These are phyloP conservation scores for Thalassiosira exigua DNA, from an alignment of 352 stramenopile genomes.

Conservation along the genomic window DNA sequence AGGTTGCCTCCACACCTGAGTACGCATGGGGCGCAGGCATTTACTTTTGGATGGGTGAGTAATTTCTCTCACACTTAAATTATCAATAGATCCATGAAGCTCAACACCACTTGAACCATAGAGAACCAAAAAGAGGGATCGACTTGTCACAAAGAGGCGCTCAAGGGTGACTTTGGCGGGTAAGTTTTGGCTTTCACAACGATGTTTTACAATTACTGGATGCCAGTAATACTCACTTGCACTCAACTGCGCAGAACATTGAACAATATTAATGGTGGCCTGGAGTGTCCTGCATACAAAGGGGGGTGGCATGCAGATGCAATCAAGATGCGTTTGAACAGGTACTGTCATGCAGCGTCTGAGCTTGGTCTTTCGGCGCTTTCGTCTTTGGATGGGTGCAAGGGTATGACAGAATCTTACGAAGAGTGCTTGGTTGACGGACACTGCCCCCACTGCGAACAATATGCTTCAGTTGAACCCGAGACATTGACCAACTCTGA, in stretches of 20 bases:
- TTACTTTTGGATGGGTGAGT: slow-evolving; percentile 58
- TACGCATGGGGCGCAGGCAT: slow-evolving; percentile 57
- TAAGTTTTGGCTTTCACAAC: slow-evolving; percentile 12
- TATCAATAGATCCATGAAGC: too few relatives aligned
- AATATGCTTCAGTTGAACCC: neutral
- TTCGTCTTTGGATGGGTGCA: slow-evolving; percentile 25
- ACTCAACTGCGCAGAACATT: slow-evolving; percentile 3
- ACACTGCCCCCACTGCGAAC: slow-evolving; percentile 16
- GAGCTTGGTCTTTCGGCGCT: slow-evolving; percentile 13
- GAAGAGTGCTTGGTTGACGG: slow-evolving; percentile 19
- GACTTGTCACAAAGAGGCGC: slow-evolving; percentile 39
- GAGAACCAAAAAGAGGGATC: slow-evolving; percentile 57
- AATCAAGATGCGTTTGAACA: slow-evolving; percentile 58
- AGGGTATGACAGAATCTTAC: slow-evolving; percentile 1
- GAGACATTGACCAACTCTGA: neutral
- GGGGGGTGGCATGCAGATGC: slow-evolving; percentile 46
- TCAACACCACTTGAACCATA: neutral
- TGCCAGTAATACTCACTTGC: neutral
- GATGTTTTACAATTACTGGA: slow-evolving; percentile 30
- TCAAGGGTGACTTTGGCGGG: slow-evolving; percentile 25
- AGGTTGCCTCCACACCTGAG: slow-evolving; percentile 43
- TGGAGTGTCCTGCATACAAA: slow-evolving; percentile 12
- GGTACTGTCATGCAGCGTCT: slow-evolving; percentile 52
- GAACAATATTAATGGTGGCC: slow-evolving; percentile 7
- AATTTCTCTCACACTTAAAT: too few relatives aligned